These are phyloP conservation scores for Hemileccinum impolitum DNA, from an alignment of 768 basidiomycete genomes.

Conservation along the genomic window DNA sequence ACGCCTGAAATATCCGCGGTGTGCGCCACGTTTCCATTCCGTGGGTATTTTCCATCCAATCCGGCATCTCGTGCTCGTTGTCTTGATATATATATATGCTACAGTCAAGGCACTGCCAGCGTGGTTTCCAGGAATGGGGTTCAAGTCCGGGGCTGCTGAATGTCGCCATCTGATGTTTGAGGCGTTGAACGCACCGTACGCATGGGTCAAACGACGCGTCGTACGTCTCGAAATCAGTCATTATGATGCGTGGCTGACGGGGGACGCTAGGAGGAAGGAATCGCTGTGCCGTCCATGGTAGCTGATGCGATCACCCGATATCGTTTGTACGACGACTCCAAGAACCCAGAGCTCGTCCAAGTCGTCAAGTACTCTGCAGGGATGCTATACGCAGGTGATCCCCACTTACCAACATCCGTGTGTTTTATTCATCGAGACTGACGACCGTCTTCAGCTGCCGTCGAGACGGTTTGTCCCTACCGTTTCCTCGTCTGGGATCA, in stretches of 20 bases:
- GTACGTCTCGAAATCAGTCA: not conserved
- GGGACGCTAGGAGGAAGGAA: slow-evolving; percentile 6
- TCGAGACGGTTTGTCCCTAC: slow-evolving; percentile 29
- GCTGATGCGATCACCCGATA: slow-evolving; percentile 11
- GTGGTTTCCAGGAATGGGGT: slow-evolving; percentile 28
- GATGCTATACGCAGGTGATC: slow-evolving; percentile 18
- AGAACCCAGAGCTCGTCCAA: slow-evolving; percentile 9
- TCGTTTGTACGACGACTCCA: slow-evolving; percentile 4
- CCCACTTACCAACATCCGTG: not conserved
- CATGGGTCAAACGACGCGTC: slow-evolving; percentile 6
- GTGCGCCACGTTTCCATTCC: slow-evolving; percentile 10
- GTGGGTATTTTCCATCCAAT: slow-evolving; percentile 3
- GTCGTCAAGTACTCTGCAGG: slow-evolving; percentile 19
- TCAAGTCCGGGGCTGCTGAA: slow-evolving; percentile 15
- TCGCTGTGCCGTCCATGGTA: slow-evolving; percentile 14
- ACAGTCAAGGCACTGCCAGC: slow-evolving; percentile 18
- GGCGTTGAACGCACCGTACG: slow-evolving; percentile 11
- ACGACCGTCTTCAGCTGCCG: slow-evolving; percentile 18
- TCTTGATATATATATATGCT: not conserved
- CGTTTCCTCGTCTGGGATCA: not conserved
- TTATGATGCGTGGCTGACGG: not conserved
- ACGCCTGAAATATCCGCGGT: slow-evolving; percentile 3
- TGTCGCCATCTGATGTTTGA: slow-evolving; percentile 8
- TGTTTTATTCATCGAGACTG: not conserved
- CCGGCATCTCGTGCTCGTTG: not conserved